Base-by-base conservation (phyloP, 2,329 filamentous ascomycete genomes). In the Cladorrhinum sp. region DNA sequence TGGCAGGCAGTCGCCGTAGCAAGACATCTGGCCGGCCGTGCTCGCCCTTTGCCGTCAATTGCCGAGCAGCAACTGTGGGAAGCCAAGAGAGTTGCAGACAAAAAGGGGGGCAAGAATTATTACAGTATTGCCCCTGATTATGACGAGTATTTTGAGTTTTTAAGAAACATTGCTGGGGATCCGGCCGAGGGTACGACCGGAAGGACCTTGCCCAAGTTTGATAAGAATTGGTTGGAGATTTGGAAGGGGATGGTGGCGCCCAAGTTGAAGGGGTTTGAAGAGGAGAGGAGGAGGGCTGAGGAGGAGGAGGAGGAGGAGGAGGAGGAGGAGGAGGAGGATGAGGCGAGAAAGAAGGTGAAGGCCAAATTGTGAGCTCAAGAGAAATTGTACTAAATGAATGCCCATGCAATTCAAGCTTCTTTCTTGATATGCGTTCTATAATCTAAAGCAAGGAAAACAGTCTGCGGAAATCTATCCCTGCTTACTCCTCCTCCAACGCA, bases 151-250 rank as follows among this genome's bases (percentile, higher is more conserved):
- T 79, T 78, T 55, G 73, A 76, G 58, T 71, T 73, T 2, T 66
- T 81, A 14, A 70, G 76, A 0, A 60, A 62, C 3, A 68, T 80
- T 24, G 78, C 78, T 0, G 78, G 79, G 0, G 73, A 79, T 6
- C 77, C 79, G 2, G 68, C 65, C 0, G 65, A 70, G 4, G 75
- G 73, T 0, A 72, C 72, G 2, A 73, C 72, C 0, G 79, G 77
- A 0, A 72, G 78, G 6, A 66, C 66, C 10, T 64, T 81, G 28
- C 77, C 78, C 1, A 70, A 68, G 1, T 82, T 80, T 57, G 73
- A 80, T 12, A 70, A 71, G 24, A 71, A 71, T 21, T 78, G 76
- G 76, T 58, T 72, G 1, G 69, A 72, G 1, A 42, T 70, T 3
- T 74, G 73, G 72, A 65, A 66, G 24, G 66, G 67, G 0, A 74